Base-by-base conservation (phyloP, 768 basidiomycete genomes). In the Chiua virens region DNA sequence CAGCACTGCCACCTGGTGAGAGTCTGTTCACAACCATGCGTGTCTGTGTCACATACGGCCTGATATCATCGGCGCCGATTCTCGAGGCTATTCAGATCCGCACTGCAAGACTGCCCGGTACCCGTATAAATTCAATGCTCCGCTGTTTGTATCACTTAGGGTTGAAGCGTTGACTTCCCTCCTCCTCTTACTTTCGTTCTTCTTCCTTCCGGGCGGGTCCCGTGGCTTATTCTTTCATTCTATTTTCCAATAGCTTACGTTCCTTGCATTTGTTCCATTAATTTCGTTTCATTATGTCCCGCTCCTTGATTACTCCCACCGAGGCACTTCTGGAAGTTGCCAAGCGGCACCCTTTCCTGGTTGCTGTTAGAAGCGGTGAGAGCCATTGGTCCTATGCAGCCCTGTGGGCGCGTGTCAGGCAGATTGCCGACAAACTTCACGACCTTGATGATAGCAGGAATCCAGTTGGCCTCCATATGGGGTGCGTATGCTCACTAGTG, bases 301-400 rank as follows among this genome's bases (percentile, higher is more conserved):
- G 38, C 50, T 47, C 43, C 22, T 55, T 49, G 27, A 25, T 56
- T 36, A 67, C 66, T 18, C 66, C 66, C 20, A 68, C 66, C 30
- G 66, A 67, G 47, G 66, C 59, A 22, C 66, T 67, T 36, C 54
- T 67, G 43, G 57, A 65, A 42, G 66, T 65, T 39, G 64, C 66
- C 50, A 61, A 54, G 55, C 50, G 59, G 27, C 58, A 67, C 45
- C 66, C 66, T 17, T 62, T 49, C 49, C 52, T 47, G 23, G 10
- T 30, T 41, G 66, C 64, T 9, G 59, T 68, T 32, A 58, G 50
- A 25, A 43, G 49, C n/a, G 56, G 46, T 53, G 49, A 37, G 39
- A 43, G 51, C 40, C 49, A 56, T 55, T 67, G 66, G 66, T 61
- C 64, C 40, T 67, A 65, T 17, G 62, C 63, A 42, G 66, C 64